Evolutionary conservation across 2,329 filamentous ascomycete genomes (phyloP), one percentile per base, ranked within the genome.

Genomic region (Phialocephala sp.): DNA sequence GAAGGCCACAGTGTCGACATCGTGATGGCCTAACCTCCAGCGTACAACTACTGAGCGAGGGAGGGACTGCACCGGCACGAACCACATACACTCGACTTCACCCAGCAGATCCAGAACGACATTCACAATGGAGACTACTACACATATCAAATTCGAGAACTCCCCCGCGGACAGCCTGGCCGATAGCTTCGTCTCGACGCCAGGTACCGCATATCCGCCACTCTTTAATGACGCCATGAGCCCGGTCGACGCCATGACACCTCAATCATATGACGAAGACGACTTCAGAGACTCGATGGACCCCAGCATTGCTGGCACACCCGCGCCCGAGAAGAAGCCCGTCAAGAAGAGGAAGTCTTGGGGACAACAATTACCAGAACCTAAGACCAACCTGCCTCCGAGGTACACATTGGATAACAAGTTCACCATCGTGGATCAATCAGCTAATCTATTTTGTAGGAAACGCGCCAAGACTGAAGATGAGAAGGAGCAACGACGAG

Each of bases 381-480:
- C 95, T 52, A 98, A 97, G 86, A 98, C 95, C 37, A 96, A 94
- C 76, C 88, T 98, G 8, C 94, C 94, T 67, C 94, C 94, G 45
- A 90, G 94, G 90, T 92, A 87, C 76, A 82, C 68, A 45, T 35
- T 59, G 22, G 45, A 63, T 47, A 47, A 27, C 8, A 45, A 24
- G 1, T 58, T 63, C 36, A 63, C 20, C 8, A 63, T 64, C 6
- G 15, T 63, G 8, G 39, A 67, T 15, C 57, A 56, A 41, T 61
- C 45, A 50, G 59, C 71, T 74, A 72, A 74, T 59, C 43, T 54
- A 12, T 32, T 57, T 39, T 20, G 0, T 69, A 93, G 91, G 72
- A 99, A 99, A 87, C 93, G 95, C 68, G 95, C 95, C 73, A 99
- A 98, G 86, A 99, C 95, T 2, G 94, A 97, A 75, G 95, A 97